Evolutionary conservation across 352 stramenopile species (phyloP).

Genomic region (Phytophthora meadii): DNA sequence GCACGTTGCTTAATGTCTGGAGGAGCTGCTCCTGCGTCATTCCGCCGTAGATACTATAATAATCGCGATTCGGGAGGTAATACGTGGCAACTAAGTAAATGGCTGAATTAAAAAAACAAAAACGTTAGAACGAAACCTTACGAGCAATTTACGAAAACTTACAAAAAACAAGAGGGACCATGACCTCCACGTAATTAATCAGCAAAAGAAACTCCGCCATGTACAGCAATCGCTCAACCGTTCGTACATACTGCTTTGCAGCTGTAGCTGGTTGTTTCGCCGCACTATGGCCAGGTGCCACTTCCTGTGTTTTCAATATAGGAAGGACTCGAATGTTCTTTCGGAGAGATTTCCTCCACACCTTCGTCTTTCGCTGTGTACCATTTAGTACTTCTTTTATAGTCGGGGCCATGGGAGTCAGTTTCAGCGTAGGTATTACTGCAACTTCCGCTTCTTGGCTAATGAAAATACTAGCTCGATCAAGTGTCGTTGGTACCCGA

Average conservation of each 20-base stretch:
- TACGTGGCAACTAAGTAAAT: constrained; percentile 29
- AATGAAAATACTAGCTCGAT: too few species aligned
- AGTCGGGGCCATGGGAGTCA: background rate
- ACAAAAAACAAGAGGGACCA: constrained; percentile 9
- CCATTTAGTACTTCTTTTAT: background rate
- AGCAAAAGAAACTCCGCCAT: constrained; percentile 38
- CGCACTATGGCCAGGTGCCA: background rate
- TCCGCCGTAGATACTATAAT: constrained; percentile 24
- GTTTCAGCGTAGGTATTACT: background rate
- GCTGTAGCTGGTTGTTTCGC: background rate
- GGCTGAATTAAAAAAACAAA: constrained; percentile 2
- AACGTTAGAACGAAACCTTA: background rate
- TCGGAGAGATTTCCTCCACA: background rate
- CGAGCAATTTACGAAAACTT: too few species aligned
- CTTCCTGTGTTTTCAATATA: background rate
- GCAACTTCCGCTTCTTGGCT: too few species aligned
- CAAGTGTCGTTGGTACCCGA: too few species aligned
- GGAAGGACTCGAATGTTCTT: background rate
- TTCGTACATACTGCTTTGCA: background rate
- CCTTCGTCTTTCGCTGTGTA: too few species aligned
- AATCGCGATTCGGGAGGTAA: constrained; percentile 32
- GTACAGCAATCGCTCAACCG: constrained; percentile 22
- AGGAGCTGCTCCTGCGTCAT: constrained; percentile 6
- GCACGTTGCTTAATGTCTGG: constrained; percentile 4
- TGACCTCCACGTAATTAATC: constrained; percentile 43